Evolutionary conservation across 2,329 filamentous ascomycete species (phyloP).

Genomic region (Chalaropsis thielavioides): DNA sequence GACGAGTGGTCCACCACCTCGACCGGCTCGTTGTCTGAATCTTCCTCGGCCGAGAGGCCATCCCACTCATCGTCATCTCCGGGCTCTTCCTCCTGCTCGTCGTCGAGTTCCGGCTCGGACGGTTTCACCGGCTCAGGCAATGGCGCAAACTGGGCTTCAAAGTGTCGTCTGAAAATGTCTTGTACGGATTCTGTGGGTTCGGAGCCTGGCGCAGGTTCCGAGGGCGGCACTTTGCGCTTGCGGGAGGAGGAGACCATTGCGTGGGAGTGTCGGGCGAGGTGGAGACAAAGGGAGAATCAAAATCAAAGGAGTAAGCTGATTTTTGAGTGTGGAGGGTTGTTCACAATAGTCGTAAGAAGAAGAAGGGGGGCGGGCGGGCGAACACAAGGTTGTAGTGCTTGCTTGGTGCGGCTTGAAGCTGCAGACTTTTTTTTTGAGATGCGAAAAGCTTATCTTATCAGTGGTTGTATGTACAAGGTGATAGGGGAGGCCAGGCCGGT

Average conservation of each 20-base stretch:
- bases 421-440: slow-evolving; percentile 5
- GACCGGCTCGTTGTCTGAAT: slow-evolving; percentile 26
- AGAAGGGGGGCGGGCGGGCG: neutral
- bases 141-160: slow-evolving; percentile 77
- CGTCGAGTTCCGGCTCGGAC: slow-evolving; percentile 21
- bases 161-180: slow-evolving; percentile 67
- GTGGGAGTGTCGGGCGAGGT: neutral
- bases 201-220: slow-evolving; percentile 19
- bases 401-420: neutral
- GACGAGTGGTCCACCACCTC: slow-evolving; percentile 49
- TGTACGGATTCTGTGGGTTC: slow-evolving; percentile 40
- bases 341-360: too few species aligned
- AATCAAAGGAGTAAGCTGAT: neutral
- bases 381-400: neutral
- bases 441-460: slow-evolving; percentile 16
- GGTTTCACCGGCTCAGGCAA: slow-evolving; percentile 31
- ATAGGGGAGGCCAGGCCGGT: neutral
- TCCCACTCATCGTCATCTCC: slow-evolving; percentile 22
- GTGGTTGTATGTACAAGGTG: neutral
- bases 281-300: neutral
- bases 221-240: slow-evolving; percentile 33
- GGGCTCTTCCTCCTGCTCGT: slow-evolving; percentile 20
- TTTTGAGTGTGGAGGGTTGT: neutral
- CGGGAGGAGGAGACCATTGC: slow-evolving; percentile 31
- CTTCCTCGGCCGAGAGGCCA: slow-evolving; percentile 17